A percentile compares a stretch with the other conserved stretches of the same genome.
Conservation (phyloP, 2,329 filamentous ascomycete genomes). For the Penicillium thymicola region DNA sequence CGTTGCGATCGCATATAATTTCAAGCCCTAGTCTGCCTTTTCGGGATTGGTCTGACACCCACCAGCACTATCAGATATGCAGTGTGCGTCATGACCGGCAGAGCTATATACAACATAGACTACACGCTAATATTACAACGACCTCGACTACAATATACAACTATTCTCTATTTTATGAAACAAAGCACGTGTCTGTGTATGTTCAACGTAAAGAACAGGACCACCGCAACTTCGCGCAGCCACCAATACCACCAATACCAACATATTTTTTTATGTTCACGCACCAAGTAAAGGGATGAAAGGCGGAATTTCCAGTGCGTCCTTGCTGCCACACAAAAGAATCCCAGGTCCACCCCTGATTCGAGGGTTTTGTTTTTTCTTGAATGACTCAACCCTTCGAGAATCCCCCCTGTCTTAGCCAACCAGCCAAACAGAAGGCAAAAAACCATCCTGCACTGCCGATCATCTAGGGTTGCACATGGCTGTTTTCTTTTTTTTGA, state of each 20-base stretch:
- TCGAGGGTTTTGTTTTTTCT: slow-evolving; percentile 11
- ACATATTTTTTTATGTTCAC: slow-evolving; percentile 17
- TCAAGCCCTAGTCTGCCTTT: slow-evolving; percentile 17
- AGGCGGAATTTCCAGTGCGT: slow-evolving; percentile 10
- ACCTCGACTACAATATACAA: neutral
- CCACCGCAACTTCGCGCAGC: neutral
- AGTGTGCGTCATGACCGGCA: slow-evolving; percentile 1
- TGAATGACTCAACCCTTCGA: slow-evolving; percentile 21
- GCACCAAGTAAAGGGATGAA: slow-evolving; percentile 24
- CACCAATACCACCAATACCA: slow-evolving; percentile 11
- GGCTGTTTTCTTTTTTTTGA: slow-evolving; percentile 5
- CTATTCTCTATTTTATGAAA: neutral
- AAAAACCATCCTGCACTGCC: slow-evolving; percentile 17
- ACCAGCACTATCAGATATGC: neutral
- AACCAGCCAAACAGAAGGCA: slow-evolving; percentile 12
- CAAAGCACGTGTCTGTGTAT: neutral
- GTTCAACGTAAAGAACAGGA: slow-evolving; percentile 1
- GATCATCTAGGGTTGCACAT: slow-evolving; percentile 26
- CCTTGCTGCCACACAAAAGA: slow-evolving; percentile 20
- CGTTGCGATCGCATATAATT: slow-evolving; percentile 12
- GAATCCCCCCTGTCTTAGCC: slow-evolving; percentile 12
- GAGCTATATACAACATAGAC: neutral
- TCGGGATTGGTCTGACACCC: slow-evolving; percentile 10
- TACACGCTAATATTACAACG: neutral
- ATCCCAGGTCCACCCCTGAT: slow-evolving; percentile 20